Evolutionary conservation across 2,329 filamentous ascomycete genomes (phyloP).

Genomic region (Pseudogymnoascus sp.): DNA sequence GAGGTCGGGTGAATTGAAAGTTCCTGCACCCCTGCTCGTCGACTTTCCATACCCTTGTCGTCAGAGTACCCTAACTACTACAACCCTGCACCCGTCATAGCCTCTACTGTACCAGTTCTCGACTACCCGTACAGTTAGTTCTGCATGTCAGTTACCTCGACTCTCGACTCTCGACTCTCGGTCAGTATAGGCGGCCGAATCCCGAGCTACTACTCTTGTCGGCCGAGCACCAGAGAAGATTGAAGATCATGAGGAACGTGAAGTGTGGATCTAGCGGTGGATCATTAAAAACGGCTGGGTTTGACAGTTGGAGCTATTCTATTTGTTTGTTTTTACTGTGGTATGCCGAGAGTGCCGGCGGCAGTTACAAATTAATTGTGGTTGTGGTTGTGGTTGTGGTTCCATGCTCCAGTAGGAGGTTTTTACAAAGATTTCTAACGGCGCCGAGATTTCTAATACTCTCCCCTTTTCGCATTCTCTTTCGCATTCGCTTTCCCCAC

Average conservation of each 20-base stretch:
- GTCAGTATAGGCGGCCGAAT: background rate
- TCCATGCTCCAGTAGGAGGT: background rate
- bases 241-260: background rate
- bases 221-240: background rate
- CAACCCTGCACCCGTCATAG: too few relatives aligned
- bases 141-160: background rate
- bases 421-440: background rate
- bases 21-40: background rate
- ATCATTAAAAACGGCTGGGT: background rate
- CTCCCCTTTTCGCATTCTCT: too few relatives aligned
- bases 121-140: too few relatives aligned
- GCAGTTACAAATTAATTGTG: background rate
- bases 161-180: background rate
- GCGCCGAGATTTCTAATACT: too few relatives aligned
- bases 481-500: background rate
- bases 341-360: background rate
- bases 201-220: background rate
- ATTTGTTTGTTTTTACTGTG: too few relatives aligned
- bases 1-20: background rate
- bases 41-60: too few relatives aligned
- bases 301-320: background rate
- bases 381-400: too few relatives aligned
- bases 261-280: background rate
- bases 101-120: too few relatives aligned
- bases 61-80: too few relatives aligned